phyloP scores from a whole-genome alignment of 208 protist genomes.

The Wallacemonas sp. region DNA sequence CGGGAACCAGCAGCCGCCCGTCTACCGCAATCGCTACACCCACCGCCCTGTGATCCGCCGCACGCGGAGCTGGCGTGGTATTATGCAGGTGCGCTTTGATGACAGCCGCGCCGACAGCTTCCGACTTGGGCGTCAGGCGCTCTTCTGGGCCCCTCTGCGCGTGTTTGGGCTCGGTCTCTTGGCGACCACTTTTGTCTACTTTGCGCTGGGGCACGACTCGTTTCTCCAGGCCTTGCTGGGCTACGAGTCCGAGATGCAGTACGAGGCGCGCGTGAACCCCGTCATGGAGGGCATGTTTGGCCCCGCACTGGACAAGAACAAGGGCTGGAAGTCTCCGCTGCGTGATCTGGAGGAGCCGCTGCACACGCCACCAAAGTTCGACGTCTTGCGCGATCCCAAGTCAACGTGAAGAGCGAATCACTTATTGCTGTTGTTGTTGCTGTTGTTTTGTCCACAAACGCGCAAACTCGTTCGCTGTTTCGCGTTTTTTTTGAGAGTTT shows the following conservation, averaged over 20 bases:
- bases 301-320: slow-evolving; percentile 54
- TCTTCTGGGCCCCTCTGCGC: slow-evolving; percentile 75
- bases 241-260: slow-evolving; percentile 92
- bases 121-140: slow-evolving; percentile 51
- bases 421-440: not conserved
- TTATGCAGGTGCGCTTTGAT: slow-evolving; percentile 90
- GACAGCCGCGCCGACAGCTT: slow-evolving; percentile 75
- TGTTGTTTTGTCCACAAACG: not conserved
- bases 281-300: slow-evolving; percentile 24
- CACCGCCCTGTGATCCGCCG: slow-evolving; percentile 75
- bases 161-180: slow-evolving; percentile 70
- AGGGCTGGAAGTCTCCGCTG: slow-evolving; percentile 73
- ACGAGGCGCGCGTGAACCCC: slow-evolving; percentile 85
- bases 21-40: slow-evolving; percentile 14
- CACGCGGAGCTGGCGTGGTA: slow-evolving; percentile 87
- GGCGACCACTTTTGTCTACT: slow-evolving; percentile 56
- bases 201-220: slow-evolving; percentile 71
- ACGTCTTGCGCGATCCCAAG: slow-evolving; percentile 75
- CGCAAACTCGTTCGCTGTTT: no score
- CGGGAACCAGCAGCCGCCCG: not conserved
- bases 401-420: slow-evolving; percentile 26
- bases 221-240: slow-evolving; percentile 85
- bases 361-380: slow-evolving; percentile 71
- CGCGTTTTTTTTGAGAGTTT: no score
- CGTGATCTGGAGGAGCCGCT: slow-evolving; percentile 75